Base-by-base conservation (phyloP, 495 filamentous ascomycete species). In the Penicillium bovifimosum region DNA sequence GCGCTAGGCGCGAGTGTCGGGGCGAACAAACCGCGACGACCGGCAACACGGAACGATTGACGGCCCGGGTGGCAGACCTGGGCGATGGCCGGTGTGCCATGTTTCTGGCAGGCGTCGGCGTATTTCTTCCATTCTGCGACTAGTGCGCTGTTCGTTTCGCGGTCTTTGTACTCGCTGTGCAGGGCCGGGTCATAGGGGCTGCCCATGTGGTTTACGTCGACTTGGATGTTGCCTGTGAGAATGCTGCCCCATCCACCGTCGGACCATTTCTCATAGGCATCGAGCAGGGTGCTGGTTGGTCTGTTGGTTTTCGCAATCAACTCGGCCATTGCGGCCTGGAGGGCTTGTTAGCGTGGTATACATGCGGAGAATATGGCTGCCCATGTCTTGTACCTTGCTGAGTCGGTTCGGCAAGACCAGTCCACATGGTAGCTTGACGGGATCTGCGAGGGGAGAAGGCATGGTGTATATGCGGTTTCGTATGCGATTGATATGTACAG, bases 31-130 rank as follows among this genome's bases (percentile, higher is more conserved):
- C 73, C 64, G 17, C 79, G 67, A 6, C 61, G 56, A 1, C 81
- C 80, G 0, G 75, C 69, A 6, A 65, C 61, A 1, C 69, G 61
- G 6, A 72, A 70, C 0, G 76, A 79, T 53, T 85, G 82, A 0
- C 81, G 72, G 2, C 81, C 81, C 0, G 81, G 78, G 48, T 86
- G 82, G 58, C 72, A 76, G 48, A 85, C 58, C 54, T 86, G 81
- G 2, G 81, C 71, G 27, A 85, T 66, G 9, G 69, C 56, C 0
- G 79, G 75, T 2, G 79, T 74, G 20, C 71, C 74, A 39, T 74
- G 60, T 16, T 70, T 61, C 50, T 80, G 73, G 54, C 60, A 64
- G 34, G 74, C 60, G 8, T 63, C 48, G 9, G 80, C 80, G 59
- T 76, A 82, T 36, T 66, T 62, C 44, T 67, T 72, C 72, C 75